phyloP scores from a whole-genome alignment of 2,329 filamentous ascomycete genomes.

The Colletotrichum graminicola region DNA sequence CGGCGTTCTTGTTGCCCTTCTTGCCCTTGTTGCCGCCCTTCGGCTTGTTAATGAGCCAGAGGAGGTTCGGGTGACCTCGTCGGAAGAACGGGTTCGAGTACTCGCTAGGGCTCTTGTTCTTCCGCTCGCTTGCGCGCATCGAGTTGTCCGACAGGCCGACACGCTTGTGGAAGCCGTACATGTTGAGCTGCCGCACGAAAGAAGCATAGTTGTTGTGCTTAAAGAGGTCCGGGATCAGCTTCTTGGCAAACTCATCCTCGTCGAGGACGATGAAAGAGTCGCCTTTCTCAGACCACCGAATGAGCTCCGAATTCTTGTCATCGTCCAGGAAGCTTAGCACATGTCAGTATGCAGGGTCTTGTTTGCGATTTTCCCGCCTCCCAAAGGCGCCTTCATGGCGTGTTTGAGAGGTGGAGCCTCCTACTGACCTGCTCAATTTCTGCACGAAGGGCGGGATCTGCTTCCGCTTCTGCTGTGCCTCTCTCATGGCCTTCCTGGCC shows the following conservation, averaged over 20 bases:
- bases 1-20: conserved; percentile 74
- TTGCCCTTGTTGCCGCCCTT: conserved; percentile 75
- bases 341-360: conserved; percentile 42
- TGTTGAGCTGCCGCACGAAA: conserved; percentile 94
- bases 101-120: conserved; percentile 98
- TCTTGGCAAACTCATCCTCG: conserved; percentile 98
- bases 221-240: conserved; percentile 95
- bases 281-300: conserved; percentile 96
- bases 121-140: conserved; percentile 96
- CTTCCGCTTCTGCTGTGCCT: conserved; percentile 90
- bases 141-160: conserved; percentile 95
- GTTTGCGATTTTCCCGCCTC: not conserved
- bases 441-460: conserved; percentile 98
- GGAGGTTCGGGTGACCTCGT: conserved; percentile 88
- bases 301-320: conserved; percentile 91
- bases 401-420: not conserved
- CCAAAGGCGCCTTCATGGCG: not conserved
- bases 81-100: conserved; percentile 98
- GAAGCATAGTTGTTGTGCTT: conserved; percentile 99
- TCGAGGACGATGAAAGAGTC: conserved; percentile 97
- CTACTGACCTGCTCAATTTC: conserved; percentile 91
- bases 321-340: conserved; percentile 86
- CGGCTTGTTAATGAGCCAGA: conserved; percentile 97
- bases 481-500: conserved; percentile 85
- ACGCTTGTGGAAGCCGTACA: conserved; percentile 98